Evolutionary conservation across 2,329 filamentous ascomycete species (phyloP), one percentile per base, ranked within the genome.

Genomic region (Macrophomina pseudophaseolina): DNA sequence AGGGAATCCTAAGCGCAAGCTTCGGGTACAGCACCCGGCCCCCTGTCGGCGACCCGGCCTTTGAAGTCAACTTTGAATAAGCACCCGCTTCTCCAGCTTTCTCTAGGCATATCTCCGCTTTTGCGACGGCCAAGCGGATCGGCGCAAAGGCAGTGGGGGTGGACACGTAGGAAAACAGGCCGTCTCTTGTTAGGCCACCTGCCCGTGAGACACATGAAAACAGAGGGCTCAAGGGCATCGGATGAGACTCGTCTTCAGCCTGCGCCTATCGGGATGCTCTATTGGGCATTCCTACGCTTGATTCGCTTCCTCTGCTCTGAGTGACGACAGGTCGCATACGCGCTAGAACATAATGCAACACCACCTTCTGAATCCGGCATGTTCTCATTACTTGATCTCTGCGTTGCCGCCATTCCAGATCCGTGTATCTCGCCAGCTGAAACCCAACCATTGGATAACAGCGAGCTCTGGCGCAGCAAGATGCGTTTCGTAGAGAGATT

Each of bases 21-120:
- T 48, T 62, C 58, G 58, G 58, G 44, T 38, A 62, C 44, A 28
- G 44, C 44, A 54, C 58, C 58, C 58, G 58, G 58, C 58, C n/a
- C 30, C 58, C 38, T 62, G 32, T 62, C 58, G 58, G 58, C 58
- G 44, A 49, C 42, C 58, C 58, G 58, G 58, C 42, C 9, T 49
- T 38, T 62, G 58, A 62, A 62, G 12, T 49, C 44, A 51, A 62
- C 58, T 49, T 49, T 11, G 58, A 38, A 38, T 32, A 32, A 49
- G 30, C 32, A 51, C 18, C 58, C 58, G 44, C 11, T 16, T 48
- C 58, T 62, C 58, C 58, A 49, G 58, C 58, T 62, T 46, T 35
- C 56, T 48, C 32, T 38, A 58, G 23, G 32, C 53, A 14, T n/a
- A 28, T 23, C 42, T 62, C 58, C 58, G 58, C 44, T 28, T 5